Percentiles rank a stretch among this genome's conserved stretches.
Evolutionary conservation across 2,329 filamentous ascomycete species (phyloP).

Genomic region (Delphinella strobiligena): DNA sequence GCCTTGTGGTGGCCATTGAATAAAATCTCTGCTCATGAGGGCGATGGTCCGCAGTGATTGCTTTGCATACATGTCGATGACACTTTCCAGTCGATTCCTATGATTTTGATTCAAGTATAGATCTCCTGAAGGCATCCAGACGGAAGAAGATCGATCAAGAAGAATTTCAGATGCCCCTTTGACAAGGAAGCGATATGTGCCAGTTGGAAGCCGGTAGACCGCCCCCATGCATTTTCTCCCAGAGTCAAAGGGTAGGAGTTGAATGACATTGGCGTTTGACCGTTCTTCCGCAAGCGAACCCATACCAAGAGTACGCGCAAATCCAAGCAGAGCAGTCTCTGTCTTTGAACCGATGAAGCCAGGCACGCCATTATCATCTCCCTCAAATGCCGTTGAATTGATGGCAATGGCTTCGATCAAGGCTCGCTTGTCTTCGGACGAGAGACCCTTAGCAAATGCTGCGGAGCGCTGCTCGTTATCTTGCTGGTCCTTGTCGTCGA

Average conservation of each 20-base stretch:
- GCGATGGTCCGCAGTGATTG: conserved; percentile 31
- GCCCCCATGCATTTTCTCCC: conserved; percentile 45
- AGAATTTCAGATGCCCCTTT: conserved; percentile 49
- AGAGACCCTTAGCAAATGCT: conserved; percentile 31
- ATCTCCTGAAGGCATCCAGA: conserved; percentile 9
- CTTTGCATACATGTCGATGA: conserved; percentile 27
- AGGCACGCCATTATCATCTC: conserved; percentile 30
- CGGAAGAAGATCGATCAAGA: conserved; percentile 17
- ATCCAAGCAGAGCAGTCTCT: conserved; percentile 41
- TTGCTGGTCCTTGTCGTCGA: conserved; percentile 44
- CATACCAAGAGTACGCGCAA: conserved; percentile 40
- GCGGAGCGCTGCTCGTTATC: conserved; percentile 27
- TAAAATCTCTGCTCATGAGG: conserved; percentile 28
- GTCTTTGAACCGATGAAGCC: conserved; percentile 46
- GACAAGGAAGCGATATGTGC: conserved; percentile 38
- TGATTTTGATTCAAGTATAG: conserved; percentile 12
- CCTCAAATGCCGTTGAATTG: conserved; percentile 45
- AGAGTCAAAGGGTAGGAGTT: conserved; percentile 45
- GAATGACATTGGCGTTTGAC: conserved; percentile 34
- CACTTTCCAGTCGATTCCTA: conserved; percentile 15
- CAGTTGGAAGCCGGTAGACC: conserved; percentile 37
- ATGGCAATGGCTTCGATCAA: conserved; percentile 18
- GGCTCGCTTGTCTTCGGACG: conserved; percentile 21
- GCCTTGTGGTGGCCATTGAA: conserved; percentile 25
- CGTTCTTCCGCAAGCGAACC: conserved; percentile 35